Evolutionary conservation across 2,329 filamentous ascomycete genomes (phyloP), one percentile per base, ranked within the genome.

Genomic region (Chaetomium strumarium): DNA sequence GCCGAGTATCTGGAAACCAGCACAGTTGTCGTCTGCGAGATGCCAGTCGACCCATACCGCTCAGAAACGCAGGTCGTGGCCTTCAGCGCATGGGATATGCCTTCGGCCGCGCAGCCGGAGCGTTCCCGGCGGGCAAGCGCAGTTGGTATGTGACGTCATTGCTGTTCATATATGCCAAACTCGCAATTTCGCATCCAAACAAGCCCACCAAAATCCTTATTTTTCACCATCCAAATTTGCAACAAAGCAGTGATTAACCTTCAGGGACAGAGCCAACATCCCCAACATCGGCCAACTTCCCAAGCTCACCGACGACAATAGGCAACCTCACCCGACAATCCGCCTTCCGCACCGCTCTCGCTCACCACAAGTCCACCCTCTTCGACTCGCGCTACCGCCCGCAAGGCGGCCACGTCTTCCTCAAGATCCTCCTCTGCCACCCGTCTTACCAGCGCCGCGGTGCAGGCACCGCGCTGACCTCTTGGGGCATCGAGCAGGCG

Each of bases 11-110:
- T 62, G 17, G 52, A 47, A 16, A 58, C 45, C 37, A 58, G 55
- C 56, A 59, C 56, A 13, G 61, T 63, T 8, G 56, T 60, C 8
- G 61, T 62, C 19, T 63, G 59, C 53, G 61, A 63, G 56, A 55
- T 61, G 55, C 40, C 55, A 10, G 8, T 24, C 36, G 30, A 39
- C 41, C 11, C 17, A n/a, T 39, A 40, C 52, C 12, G 29, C 31
- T 9, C 36, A 12, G 12, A 49, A 16, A 49, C 51, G 3, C 45
- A 42, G 19, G 57, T 63, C 14, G 58, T 62, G 16, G 61, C 60
- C 20, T 63, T 62, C 19, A 50, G 53, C 46, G 57, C 55, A 14
- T 63, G 60, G 60, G 58, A 60, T 38, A 45, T 55, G 43, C 59
- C 58, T 0, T 24, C 38, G 12, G 38, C 39, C 3, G 39, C 20